Conservation (phyloP, 345 rosid genomes). For the Abelmoschus esculentus region DNA sequence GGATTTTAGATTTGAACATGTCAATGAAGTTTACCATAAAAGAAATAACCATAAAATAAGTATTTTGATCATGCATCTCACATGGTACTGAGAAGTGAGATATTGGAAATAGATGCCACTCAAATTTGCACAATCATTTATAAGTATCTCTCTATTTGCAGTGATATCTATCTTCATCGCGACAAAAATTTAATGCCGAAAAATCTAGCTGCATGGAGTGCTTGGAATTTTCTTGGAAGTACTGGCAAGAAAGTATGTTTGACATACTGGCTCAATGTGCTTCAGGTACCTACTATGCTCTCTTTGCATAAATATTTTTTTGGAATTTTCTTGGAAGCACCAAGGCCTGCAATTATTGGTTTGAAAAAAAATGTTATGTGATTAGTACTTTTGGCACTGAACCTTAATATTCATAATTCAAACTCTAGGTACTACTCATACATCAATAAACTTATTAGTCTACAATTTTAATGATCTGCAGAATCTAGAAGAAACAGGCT, state of each 20-base stretch:
- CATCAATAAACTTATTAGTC: not conserved
- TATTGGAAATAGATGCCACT: too few relatives aligned
- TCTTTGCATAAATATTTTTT: too few relatives aligned
- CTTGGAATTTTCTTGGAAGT: slow-evolving; percentile 89
- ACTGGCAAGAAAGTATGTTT: slow-evolving; percentile 54
- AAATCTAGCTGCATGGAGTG: slow-evolving; percentile 81
- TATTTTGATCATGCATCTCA: not conserved
- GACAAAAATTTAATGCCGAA: slow-evolving; percentile 74
- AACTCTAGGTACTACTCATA: not conserved
- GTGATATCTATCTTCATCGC: slow-evolving; percentile 69
- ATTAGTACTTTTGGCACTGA: not conserved
- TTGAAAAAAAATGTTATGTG: not conserved
- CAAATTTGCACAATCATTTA: not conserved
- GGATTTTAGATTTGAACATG: not conserved
- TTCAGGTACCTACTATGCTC: slow-evolving; percentile 51
- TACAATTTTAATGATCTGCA: slow-evolving; percentile 23
- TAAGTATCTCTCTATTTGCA: too few relatives aligned
- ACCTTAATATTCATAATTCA: not conserved
- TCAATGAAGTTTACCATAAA: not conserved
- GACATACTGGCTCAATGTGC: slow-evolving; percentile 92
- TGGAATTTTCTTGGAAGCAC: too few relatives aligned
- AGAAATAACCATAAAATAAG: not conserved
- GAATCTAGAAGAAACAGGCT: slow-evolving; percentile 63
- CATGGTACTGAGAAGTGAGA: not conserved
- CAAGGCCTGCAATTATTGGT: too few relatives aligned